Evolutionary conservation across 257 asterid genomes (phyloP), one percentile per base, ranked within the genome.

Genomic region (Prunella vulgaris): DNA sequence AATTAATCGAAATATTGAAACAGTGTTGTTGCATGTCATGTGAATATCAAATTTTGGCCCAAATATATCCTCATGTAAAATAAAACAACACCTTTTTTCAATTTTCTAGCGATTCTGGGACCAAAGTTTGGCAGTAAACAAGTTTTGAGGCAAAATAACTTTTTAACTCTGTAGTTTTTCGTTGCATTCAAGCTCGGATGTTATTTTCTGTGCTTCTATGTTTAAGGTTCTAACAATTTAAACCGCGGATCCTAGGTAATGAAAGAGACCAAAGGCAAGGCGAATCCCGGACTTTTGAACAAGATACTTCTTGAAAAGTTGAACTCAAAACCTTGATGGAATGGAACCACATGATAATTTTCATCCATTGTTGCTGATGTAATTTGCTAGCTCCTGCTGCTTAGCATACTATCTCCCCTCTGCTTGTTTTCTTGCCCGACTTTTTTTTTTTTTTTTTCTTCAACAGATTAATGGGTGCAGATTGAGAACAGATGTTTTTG

Each of bases 191-290:
- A n/a, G n/a, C n/a, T n/a, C n/a, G n/a, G n/a, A n/a, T n/a, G n/a
- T n/a, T n/a, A n/a, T n/a, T n/a, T n/a, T n/a, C n/a, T n/a, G n/a
- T n/a, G n/a, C 52, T 38, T 38, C 18, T 12, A 20, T 75, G 38
- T 24, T 7, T n/a, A 68, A 28, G 37, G 28, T 49, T 63, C 65
- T 38, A 42, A 70, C 62, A 14, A 58, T 54, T 48, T 0, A 12
- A 56, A 33, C 17, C 46, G 24, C 27, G 44, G 66, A 65, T 42
- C 52, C n/a, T n/a, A 94, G 97, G 82, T 84, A 48, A 91, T 94
- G 99, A 91, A 89, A 77, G 96, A 87, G 84, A 84, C 96, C 3
- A 91, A 89, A 80, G 97, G 97, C 79, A 91, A 87, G 77, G 97
- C 97, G 49, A 94, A 89, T 74, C 99, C 99, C 2, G 90, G 79